These are phyloP conservation scores for Cryptococcus sp. DNA, from an alignment of 1,284 basidiomycete genomes.

Conservation along the genomic window DNA sequence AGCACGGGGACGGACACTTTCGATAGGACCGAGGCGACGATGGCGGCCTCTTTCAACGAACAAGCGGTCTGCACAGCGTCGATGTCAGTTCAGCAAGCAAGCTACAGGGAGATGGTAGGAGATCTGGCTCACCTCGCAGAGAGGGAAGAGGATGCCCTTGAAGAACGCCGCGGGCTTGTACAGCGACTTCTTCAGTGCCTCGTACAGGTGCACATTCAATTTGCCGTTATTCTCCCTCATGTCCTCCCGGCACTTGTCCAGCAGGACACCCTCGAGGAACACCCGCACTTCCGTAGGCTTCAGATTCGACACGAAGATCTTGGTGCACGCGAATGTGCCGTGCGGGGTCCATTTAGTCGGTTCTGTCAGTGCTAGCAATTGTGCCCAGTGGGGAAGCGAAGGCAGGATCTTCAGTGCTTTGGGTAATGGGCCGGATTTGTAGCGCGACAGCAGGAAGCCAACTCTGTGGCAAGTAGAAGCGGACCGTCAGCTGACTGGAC, in stretches of 20 bases:
- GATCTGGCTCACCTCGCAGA: constrained; percentile 72
- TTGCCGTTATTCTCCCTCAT: constrained; percentile 75
- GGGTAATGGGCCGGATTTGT: constrained; percentile 93
- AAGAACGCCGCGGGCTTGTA: constrained; percentile 99
- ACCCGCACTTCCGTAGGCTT: constrained; percentile 94
- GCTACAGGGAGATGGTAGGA: too few relatives aligned
- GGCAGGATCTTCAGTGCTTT: constrained; percentile 99
- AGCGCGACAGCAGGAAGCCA: constrained; percentile 80
- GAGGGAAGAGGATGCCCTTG: constrained; percentile 95
- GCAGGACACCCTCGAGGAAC: constrained; percentile 87
- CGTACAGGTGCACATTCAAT: constrained; percentile 90
- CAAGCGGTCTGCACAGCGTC: constrained; percentile 63
- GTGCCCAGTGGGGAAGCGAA: constrained; percentile 92
- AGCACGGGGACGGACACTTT: constrained; percentile 93
- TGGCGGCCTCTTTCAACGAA: constrained; percentile 92
- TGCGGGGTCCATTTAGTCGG: constrained; percentile 96
- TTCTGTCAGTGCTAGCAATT: constrained; percentile 87
- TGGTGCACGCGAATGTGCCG: constrained; percentile 89
- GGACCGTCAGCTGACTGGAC: neutral
- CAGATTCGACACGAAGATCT: constrained; percentile 95
- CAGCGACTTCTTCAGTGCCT: constrained; percentile 83
- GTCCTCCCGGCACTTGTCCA: constrained; percentile 88
- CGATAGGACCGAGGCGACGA: constrained; percentile 87
- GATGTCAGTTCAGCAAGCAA: too few relatives aligned
- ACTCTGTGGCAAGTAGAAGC: constrained; percentile 60